A percentile compares a stretch with the other conserved stretches of the same genome.
Conservation (phyloP, 2,329 filamentous ascomycete species). For the Calonectria honghensis region DNA sequence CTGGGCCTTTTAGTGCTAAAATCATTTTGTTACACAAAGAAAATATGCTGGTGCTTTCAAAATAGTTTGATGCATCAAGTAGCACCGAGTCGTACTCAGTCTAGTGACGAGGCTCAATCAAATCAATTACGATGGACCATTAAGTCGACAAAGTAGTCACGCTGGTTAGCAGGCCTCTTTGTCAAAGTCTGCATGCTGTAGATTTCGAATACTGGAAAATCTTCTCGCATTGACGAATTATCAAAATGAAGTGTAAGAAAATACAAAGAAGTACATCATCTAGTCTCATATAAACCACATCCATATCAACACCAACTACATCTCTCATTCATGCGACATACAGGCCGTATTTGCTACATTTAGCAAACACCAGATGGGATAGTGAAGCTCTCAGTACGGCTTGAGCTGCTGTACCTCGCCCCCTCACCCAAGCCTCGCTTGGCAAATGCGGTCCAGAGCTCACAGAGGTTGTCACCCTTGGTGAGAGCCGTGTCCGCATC, state of each 20-base stretch:
- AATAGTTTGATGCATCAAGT: neutral
- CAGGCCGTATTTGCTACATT: neutral
- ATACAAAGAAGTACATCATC: neutral
- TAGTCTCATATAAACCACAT: neutral
- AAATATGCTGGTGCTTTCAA: accelerated
- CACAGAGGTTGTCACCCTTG: slow-evolving; percentile 69
- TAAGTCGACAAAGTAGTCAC: neutral
- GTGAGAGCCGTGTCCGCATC: slow-evolving; percentile 73
- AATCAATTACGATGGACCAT: neutral
- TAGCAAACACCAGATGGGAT: slow-evolving; percentile 53
- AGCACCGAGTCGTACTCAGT: neutral
- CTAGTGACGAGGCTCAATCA: neutral
- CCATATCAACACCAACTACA: neutral
- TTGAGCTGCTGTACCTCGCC: slow-evolving; percentile 57
- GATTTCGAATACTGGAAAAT: neutral
- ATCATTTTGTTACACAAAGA: neutral
- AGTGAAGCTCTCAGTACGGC: slow-evolving; percentile 58
- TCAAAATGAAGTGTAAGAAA: neutral
- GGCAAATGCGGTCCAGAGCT: slow-evolving; percentile 73
- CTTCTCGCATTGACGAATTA: neutral
- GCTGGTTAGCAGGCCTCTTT: too few species aligned
- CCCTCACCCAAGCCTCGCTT: slow-evolving; percentile 72
- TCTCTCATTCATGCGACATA: neutral
- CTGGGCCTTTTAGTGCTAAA: accelerated
- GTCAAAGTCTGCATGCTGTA: too few species aligned